Evolutionary conservation across 768 basidiomycete genomes (phyloP), one percentile per base, ranked within the genome.

Genomic region (Neoboletus magnificus): DNA sequence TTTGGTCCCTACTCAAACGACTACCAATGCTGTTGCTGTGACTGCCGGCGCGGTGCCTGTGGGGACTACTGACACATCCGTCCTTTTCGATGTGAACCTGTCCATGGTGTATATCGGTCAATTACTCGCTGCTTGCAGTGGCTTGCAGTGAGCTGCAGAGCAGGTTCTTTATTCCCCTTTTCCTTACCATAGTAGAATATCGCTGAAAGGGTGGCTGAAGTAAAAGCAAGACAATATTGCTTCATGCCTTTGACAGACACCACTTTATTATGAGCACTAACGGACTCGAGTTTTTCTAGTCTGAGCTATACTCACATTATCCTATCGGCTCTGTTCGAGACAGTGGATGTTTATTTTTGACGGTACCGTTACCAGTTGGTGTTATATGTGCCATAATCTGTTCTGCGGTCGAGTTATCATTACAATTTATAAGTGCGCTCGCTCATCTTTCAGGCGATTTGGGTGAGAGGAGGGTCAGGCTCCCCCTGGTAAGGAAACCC

Each of bases 271-370:
- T 47, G 42, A 50, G 35, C 40, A 50, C 55, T 58, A 51, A 68
- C 52, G 66, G 68, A 66, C 57, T 41, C 20, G 18, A 50, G 35
- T 53, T 35, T 60, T 56, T 57, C 46, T 55, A 56, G 57, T 59
- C 43, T 47, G 57, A 58, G 42, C 40, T 59, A 69, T 69, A 71
- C 69, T 69, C 71, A 53, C 50, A 48, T 50, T 54, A 66, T 66
- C 53, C 49, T 61, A 56, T 58, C 45, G 27, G 53, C 30, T 53
- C 52, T 54, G 2, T 56, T 59, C 59, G 40, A 36, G 30, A 40
- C 29, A 30, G 8, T 42, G 37, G 61, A 52, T 25, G 42, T 35
- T 48, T 55, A 35, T 39, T 52, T 54, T 45, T 33, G 53, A 42
- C 43, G 33, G 45, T 62, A 29, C 33, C 53, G 53, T 47, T 55